phyloP scores from a whole-genome alignment of 495 filamentous ascomycete genomes.

The Hyaloscypha variabilis region DNA sequence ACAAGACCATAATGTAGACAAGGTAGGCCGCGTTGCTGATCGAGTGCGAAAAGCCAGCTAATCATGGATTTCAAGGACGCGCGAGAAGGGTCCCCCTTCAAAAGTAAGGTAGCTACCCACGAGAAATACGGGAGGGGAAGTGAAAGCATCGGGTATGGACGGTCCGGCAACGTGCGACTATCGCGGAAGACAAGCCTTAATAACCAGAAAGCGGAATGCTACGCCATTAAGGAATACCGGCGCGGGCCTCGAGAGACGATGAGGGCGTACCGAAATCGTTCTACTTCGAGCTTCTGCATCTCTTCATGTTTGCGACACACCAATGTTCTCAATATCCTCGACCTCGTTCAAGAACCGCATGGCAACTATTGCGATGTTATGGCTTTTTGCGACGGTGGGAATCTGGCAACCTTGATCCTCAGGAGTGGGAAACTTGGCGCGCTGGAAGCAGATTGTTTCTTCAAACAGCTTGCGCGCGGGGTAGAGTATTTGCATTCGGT shows the following conservation, averaged over 20 bases:
- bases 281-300: slow-evolving; percentile 3
- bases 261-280: slow-evolving; percentile 4
- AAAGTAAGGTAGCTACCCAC: not conserved
- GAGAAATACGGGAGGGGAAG: not conserved
- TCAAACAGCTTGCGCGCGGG: slow-evolving; percentile 1
- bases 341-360: not conserved
- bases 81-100: slow-evolving; percentile 1
- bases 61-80: slow-evolving; percentile 1
- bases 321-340: slow-evolving; percentile 6
- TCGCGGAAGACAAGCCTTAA: slow-evolving; percentile 4
- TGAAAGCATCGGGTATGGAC: slow-evolving; percentile 3
- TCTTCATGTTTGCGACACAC: slow-evolving; percentile 2
- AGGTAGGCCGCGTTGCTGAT: not conserved
- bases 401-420: slow-evolving; percentile 6
- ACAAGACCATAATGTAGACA: not conserved
- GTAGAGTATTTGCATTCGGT: slow-evolving; percentile 17
- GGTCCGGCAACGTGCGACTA: slow-evolving; percentile 4
- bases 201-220: slow-evolving; percentile 5
- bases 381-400: slow-evolving; percentile 5
- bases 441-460: slow-evolving; percentile 7
- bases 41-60: slow-evolving; percentile 1
- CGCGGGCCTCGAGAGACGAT: slow-evolving; percentile 1
- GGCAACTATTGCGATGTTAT: slow-evolving; percentile 1
- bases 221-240: slow-evolving; percentile 3
- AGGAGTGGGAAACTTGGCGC: slow-evolving; percentile 1